Evolutionary conservation across 1,139 yeast species (phyloP).

Genomic region (Kodamaea arcana): DNA sequence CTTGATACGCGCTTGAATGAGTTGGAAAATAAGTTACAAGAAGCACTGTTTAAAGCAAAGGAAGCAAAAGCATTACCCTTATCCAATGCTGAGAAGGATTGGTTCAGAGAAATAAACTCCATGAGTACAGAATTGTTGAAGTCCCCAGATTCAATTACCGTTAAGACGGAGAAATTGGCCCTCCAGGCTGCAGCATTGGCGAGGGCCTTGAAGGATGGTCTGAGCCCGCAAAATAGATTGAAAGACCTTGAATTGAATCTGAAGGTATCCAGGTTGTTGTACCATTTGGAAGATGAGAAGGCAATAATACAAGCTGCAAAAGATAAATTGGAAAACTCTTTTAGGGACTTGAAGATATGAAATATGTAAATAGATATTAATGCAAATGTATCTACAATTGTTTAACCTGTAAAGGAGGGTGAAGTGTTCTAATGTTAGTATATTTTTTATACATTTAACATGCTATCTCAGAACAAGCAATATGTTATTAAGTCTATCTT

Average conservation of each 20-base stretch:
- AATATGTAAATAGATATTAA: no score
- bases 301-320: conserved; percentile 14
- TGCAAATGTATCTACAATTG: no score
- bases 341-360: conserved; percentile 2
- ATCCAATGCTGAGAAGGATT: conserved; percentile 31
- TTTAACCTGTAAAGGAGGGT: no score
- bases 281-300: conserved; percentile 20
- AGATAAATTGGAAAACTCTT: conserved; percentile 11
- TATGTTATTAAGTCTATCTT: no score
- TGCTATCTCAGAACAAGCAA: no score
- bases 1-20: conserved; percentile 18
- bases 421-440: no score
- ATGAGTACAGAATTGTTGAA: conserved; percentile 15
- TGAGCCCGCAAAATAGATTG: conserved; percentile 5
- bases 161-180: conserved; percentile 7
- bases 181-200: conserved; percentile 1
- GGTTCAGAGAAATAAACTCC: conserved; percentile 37
- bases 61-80: conserved; percentile 26
- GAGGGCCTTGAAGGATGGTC: not conserved
- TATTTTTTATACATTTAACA: no score
- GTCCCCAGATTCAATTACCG: conserved; percentile 7
- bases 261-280: conserved; percentile 15
- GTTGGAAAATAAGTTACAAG: conserved; percentile 23
- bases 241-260: conserved; percentile 17
- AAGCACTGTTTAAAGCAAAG: conserved; percentile 19